A percentile compares a stretch with the other conserved stretches of the same genome.
phyloP scores from a whole-genome alignment of 2,329 filamentous ascomycete species.

The Fusarium transvaalense region DNA sequence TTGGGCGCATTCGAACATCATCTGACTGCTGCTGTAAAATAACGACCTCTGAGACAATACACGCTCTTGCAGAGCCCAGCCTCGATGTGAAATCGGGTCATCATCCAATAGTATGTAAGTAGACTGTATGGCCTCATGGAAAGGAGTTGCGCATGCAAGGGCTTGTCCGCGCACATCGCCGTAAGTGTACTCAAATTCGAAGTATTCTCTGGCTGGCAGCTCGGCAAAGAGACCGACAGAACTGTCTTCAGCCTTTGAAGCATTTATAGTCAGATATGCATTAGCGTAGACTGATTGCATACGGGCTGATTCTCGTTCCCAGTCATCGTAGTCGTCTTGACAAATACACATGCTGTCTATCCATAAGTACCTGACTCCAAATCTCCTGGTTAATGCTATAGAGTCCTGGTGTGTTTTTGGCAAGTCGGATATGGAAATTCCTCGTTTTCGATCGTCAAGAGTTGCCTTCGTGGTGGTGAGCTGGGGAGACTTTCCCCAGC shows the following conservation, averaged over 20 bases:
- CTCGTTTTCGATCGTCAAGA: neutral
- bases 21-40: neutral
- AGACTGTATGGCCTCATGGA: neutral
- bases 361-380: neutral
- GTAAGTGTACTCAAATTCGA: neutral
- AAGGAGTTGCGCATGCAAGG: neutral
- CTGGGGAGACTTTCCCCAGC: neutral
- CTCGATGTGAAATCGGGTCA: neutral
- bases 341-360: constrained; percentile 19
- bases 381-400: accelerated
- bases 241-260: neutral
- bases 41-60: neutral
- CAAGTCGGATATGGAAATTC: neutral
- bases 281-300: neutral
- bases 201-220: accelerated
- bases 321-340: constrained; percentile 8
- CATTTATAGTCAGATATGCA: neutral
- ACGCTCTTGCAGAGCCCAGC: constrained; percentile 7
- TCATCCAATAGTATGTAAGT: neutral
- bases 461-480: constrained; percentile 10
- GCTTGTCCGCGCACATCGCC: neutral
- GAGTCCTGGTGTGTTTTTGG: neutral
- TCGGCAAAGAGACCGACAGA: neutral
- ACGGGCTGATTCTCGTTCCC: constrained; percentile 1
- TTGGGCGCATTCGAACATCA: constrained; percentile 1